These are phyloP conservation scores for Clarireedia paspali DNA, from an alignment of 2,329 filamentous ascomycete species.

Conservation along the genomic window DNA sequence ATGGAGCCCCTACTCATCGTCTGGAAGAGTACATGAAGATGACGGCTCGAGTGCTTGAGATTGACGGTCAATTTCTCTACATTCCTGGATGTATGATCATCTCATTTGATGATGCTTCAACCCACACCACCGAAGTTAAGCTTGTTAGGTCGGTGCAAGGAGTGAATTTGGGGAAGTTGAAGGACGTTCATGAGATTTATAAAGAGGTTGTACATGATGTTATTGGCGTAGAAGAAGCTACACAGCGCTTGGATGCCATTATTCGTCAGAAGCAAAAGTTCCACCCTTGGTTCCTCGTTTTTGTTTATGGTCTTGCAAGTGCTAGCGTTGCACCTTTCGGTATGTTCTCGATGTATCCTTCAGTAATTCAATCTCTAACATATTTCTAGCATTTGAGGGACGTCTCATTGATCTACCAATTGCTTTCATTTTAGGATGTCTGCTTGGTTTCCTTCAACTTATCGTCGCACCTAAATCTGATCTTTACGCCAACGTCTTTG, in stretches of 20 bases:
- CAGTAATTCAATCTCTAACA: no score
- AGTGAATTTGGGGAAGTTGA: constrained; percentile 65
- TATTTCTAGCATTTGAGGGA: constrained; percentile 48
- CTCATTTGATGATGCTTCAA: constrained; percentile 70
- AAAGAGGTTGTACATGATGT: constrained; percentile 75
- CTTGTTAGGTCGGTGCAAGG: constrained; percentile 62
- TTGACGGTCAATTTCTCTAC: constrained; percentile 84
- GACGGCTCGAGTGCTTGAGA: constrained; percentile 81
- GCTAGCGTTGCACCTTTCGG: constrained; percentile 65
- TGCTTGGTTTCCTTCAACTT: constrained; percentile 63
- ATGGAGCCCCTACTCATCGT: constrained; percentile 83
- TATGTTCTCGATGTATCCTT: no score
- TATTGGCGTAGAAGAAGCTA: constrained; percentile 65
- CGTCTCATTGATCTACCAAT: constrained; percentile 66
- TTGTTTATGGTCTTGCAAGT: constrained; percentile 66
- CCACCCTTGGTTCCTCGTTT: constrained; percentile 44
- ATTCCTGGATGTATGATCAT: constrained; percentile 92
- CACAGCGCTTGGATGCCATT: constrained; percentile 49
- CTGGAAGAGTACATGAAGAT: constrained; percentile 88
- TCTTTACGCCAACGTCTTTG: constrained; percentile 59
- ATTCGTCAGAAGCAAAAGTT: constrained; percentile 40
- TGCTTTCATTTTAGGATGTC: constrained; percentile 60
- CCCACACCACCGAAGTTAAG: constrained; percentile 75
- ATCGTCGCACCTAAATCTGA: constrained; percentile 62
- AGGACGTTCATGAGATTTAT: constrained; percentile 70